phyloP scores from a whole-genome alignment of 768 basidiomycete genomes.

The Tricholoma flavovirens region DNA sequence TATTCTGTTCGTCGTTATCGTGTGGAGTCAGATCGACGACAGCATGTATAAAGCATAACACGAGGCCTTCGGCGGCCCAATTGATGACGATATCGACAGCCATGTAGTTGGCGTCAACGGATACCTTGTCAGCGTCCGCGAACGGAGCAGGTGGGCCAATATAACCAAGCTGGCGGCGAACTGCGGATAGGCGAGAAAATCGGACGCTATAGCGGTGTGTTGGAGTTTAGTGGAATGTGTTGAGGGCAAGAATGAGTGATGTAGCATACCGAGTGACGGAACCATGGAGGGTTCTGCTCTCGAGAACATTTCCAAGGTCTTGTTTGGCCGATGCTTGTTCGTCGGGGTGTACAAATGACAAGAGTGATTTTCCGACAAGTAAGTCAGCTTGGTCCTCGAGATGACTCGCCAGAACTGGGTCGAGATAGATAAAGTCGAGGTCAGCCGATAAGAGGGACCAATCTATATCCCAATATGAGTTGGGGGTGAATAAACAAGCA shows the following conservation, averaged over 20 bases:
- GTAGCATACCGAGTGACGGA: constrained; percentile 70
- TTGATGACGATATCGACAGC: constrained; percentile 87
- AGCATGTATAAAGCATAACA: constrained; percentile 86
- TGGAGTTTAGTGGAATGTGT: constrained; percentile 18
- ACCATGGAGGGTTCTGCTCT: constrained; percentile 72
- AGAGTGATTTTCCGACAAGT: constrained; percentile 65
- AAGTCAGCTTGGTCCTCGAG: constrained; percentile 64
- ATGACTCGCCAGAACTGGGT: constrained; percentile 71
- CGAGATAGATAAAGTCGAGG: constrained; percentile 76
- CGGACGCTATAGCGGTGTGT: constrained; percentile 51
- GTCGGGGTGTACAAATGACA: constrained; percentile 81
- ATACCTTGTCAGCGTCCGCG: constrained; percentile 63
- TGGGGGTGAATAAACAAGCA: constrained; percentile 13
- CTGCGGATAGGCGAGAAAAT: constrained; percentile 68
- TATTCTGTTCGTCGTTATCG: constrained; percentile 71
- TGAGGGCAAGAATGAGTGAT: constrained; percentile 9
- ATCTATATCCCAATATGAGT: constrained; percentile 37
- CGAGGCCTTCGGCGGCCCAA: constrained; percentile 81
- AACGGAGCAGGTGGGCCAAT: constrained; percentile 48
- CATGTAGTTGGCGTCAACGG: constrained; percentile 72
- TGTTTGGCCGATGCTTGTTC: constrained; percentile 69
- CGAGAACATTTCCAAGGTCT: constrained; percentile 70
- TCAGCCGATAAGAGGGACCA: constrained; percentile 77
- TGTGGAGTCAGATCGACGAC: constrained; percentile 61
- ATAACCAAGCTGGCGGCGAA: constrained; percentile 70